A percentile compares a stretch with the other conserved stretches of the same genome.
Evolutionary conservation across 495 filamentous ascomycete genomes (phyloP).

Genomic region (Staphylotrichum tortipilum): DNA sequence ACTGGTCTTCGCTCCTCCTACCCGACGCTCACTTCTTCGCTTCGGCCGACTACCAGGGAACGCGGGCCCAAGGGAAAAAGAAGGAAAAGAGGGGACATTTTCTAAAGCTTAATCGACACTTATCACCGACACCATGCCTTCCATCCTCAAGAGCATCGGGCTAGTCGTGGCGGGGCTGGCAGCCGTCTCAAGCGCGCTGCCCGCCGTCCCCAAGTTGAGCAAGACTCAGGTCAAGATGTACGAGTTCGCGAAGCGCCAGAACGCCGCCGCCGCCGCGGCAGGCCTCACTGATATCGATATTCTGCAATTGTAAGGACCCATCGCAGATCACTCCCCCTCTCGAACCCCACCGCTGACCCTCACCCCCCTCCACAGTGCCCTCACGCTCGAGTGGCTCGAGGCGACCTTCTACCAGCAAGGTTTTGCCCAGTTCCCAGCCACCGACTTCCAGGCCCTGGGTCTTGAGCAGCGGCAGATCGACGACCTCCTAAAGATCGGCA

Average conservation of each 20-base stretch:
- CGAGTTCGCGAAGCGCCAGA: slow-evolving; percentile 41
- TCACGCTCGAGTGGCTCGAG: slow-evolving; percentile 59
- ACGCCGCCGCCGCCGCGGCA: slow-evolving; percentile 41
- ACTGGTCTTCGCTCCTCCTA: slow-evolving; percentile 33
- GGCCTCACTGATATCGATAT: slow-evolving; percentile 57
- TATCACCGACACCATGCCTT: slow-evolving; percentile 35
- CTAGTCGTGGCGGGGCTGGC: slow-evolving; percentile 39
- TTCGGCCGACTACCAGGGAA: slow-evolving; percentile 5
- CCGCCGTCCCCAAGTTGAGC: slow-evolving; percentile 37
- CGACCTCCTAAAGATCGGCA: slow-evolving; percentile 43
- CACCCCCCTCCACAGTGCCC: slow-evolving; percentile 37
- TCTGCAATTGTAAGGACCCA: slow-evolving; percentile 56
- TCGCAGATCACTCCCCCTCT: not conserved
- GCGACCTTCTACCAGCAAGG: slow-evolving; percentile 53
- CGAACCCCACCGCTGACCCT: not conserved
- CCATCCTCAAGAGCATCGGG: slow-evolving; percentile 34
- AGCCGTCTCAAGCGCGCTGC: slow-evolving; percentile 36
- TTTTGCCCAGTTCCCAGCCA: slow-evolving; percentile 50
- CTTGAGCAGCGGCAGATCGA: slow-evolving; percentile 39
- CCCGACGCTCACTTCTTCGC: slow-evolving; percentile 1
- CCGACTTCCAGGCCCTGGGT: slow-evolving; percentile 50
- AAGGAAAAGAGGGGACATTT: slow-evolving; percentile 14
- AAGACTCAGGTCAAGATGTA: slow-evolving; percentile 35
- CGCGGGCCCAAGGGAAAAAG: slow-evolving; percentile 18
- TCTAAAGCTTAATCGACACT: slow-evolving; percentile 15